Evolutionary conservation across 2,329 filamentous ascomycete species (phyloP), one percentile per base, ranked within the genome.

Genomic region (Aspergillus sp.): DNA sequence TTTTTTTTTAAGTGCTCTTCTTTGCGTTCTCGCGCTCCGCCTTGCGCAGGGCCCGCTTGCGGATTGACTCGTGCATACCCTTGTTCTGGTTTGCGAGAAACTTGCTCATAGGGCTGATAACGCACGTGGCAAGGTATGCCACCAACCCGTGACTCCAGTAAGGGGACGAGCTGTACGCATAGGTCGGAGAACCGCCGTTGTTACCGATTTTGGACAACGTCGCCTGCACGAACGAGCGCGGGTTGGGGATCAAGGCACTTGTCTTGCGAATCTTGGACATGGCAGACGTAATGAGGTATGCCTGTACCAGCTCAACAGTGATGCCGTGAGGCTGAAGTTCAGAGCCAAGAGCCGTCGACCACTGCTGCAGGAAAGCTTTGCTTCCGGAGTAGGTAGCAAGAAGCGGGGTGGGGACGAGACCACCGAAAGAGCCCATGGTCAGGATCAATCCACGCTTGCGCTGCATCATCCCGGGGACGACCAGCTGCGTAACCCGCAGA

Each of bases 361-460:
- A 99, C 71, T 96, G 89, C 78, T 98, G 93, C 48, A 99, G 83
- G 83, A 99, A 99, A 1, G 95, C 93, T 80, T 99, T 99, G 85
- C 89, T 95, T 64, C 95, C 95, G 44, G 91, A 96, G 82, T 99
- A 99, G 3, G 95, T 98, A 12, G 95, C 95, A 44, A 99, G 84
- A 54, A 95, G 87, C 5, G 96, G 93, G 0, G 91, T 96, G 7
- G 95, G 95, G 60, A 95, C 85, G 77, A 96, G 89, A 64, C 95
- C 96, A 61, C 89, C 95, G 72, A 98, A 96, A 11, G 93, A 97
- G 47, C 93, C 95, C 93, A 99, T 97, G 57, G 93, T 99, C 55
- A 99, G 81, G 69, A 99, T 91, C 36, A 99, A 82, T 22, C 96
- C 95, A 56, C 87, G 86, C 78, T 90, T 91, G 68, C 93, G 89